Base-by-base conservation (phyloP, 345 rosid species). In the Hibiscus mutabilis region DNA sequence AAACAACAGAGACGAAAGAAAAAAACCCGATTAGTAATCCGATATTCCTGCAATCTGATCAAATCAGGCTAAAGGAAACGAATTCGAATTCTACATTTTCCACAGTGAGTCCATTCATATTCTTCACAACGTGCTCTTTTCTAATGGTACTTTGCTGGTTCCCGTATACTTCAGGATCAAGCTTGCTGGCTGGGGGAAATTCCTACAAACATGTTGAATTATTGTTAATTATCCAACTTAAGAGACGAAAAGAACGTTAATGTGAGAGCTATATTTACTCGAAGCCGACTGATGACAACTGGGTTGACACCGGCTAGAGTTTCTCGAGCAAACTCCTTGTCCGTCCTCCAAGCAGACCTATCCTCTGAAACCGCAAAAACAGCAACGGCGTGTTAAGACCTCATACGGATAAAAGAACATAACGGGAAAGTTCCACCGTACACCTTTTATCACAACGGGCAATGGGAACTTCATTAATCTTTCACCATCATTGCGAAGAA, bases 401-500 rank as follows among this genome's bases (percentile, higher is more conserved):
- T n/a, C n/a, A n/a, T n/a, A n/a, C n/a, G n/a, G n/a, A n/a, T n/a
- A 44, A 18, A 9, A 59, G 6, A 46, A 60, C 12, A 51, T 0
- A 35, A 18, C 21, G 24, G 12, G 13, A 21, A 19, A 60, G 10
- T 12, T 59, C 18, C 37, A 29, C 4, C 1, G 42, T 1, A 11
- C 72, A 91, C 98, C 97, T 88, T 83, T 88, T 68, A 94, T 89
- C 70, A 91, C 88, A 58, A 86, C 88, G 65, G 96, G 98, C 78
- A 76, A 59, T 10, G 97, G 98, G 76, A 88, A 94, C 72, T 89
- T 86, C 77, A 88, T 79, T 40, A 82, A 79, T 25, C 78, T 72
- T 46, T 91, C 97, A 5, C 98, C 97, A 13, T 89, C 95, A 7
- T 76, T 87, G 14, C 96, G 95, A 68, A 84, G 76, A 6, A 94